Percentiles rank a stretch among this genome's conserved stretches.
phyloP scores from a whole-genome alignment of 306 rosid genomes.

The Quercus ilex region DNA sequence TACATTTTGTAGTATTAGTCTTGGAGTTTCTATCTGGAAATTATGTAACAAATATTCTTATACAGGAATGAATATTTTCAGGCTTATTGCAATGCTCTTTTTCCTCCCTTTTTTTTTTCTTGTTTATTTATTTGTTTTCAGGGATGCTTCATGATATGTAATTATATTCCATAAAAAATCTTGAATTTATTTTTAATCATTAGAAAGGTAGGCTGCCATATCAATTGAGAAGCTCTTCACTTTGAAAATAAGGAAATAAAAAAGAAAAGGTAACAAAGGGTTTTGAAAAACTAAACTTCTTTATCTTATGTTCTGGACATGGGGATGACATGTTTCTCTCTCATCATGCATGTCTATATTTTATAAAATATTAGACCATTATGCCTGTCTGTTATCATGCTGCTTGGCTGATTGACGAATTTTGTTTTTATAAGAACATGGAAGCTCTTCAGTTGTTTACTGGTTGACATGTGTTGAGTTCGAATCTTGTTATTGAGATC shows the following conservation, averaged over 20 bases:
- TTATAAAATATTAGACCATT: background rate
- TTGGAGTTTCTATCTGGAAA: constrained; percentile 5
- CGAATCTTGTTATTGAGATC: background rate
- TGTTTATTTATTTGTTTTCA: background rate
- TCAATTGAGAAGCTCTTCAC: background rate
- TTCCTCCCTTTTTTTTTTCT: background rate
- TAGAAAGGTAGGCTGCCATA: background rate
- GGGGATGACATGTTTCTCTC: background rate
- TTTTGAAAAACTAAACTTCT: background rate
- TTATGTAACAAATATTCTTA: constrained; percentile 9
- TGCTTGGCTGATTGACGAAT: background rate
- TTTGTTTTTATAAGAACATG: background rate
- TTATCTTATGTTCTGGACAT: background rate
- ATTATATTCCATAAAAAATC: background rate
- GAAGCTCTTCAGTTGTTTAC: background rate
- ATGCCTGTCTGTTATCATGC: background rate
- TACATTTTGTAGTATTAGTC: background rate
- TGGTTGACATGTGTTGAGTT: background rate
- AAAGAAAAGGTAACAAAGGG: background rate
- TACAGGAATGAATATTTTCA: constrained; percentile 6
- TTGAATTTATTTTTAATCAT: background rate
- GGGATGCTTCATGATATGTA: background rate
- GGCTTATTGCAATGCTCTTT: constrained; percentile 6
- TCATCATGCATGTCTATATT: background rate
- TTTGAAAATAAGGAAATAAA: background rate